Base-by-base conservation (phyloP, 2,329 filamentous ascomycete genomes). In the Sporothrix schenckii region DNA sequence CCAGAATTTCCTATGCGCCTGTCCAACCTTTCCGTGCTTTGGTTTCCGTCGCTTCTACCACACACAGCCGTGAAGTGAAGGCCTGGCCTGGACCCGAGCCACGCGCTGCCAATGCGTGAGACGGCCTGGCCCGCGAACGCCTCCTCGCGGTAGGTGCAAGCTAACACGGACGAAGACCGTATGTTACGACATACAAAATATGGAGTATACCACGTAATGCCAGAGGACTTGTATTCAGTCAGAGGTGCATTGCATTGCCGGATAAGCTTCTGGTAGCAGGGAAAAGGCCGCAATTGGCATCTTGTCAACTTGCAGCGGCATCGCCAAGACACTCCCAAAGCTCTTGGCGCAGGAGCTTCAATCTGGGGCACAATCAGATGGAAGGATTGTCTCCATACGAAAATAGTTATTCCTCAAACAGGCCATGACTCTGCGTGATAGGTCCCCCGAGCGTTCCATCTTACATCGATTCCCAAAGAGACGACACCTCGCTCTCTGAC, bases 341-440 rank as follows among this genome's bases (percentile, higher is more conserved):
- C 41, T 58, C 66, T 68, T 68, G 66, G 66, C 66, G 30, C 10
- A 50, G 30, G 61, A 65, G 61, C 61, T 49, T 65, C 61, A 27
- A 19, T 68, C 39, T 68, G 52, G 30, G 5, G 34, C 41, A 47
- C 66, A 41, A 34, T 16, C 44, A 41, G 34, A 27, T 39, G 50
- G 21, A 67, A 50, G 30, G 19, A 53, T 67, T 41, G 41, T 7
- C 49, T 44, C 50, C 50, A 41, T 44, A 24, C 11, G n/a, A n/a
- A n/a, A n/a, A n/a, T n/a, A n/a, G n/a, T 54, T 67, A 9, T 9
- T 34, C 34, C 34, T 44, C 19, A 50, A 66, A n/a, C 39, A 19
- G 39, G 39, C 39, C 13, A 63, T 63, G 44, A 13, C 21, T 27
- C n/a, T 27, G 19, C 21, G 44, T 27, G 21, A 7, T 39, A 41